These are phyloP conservation scores for Syncephalastrum racemosum DNA, from an alignment of 371 early-diverging fungal species.

Conservation along the genomic window DNA sequence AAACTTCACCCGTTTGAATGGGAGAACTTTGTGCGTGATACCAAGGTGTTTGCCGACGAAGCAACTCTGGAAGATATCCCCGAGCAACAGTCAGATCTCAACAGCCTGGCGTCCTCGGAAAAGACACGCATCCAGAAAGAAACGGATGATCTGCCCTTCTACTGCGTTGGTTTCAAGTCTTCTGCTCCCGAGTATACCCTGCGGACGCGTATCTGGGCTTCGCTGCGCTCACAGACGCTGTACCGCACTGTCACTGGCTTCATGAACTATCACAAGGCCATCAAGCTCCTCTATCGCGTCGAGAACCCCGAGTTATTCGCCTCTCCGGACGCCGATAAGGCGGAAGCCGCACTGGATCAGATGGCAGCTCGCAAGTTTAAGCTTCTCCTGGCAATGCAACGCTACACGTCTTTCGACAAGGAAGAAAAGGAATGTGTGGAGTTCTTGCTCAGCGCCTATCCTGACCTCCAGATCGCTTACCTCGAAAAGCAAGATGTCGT, in stretches of 20 bases:
- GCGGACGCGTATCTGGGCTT: slow-evolving; percentile 89
- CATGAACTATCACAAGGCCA: slow-evolving; percentile 85
- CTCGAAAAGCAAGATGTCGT: slow-evolving; percentile 62
- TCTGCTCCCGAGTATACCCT: slow-evolving; percentile 81
- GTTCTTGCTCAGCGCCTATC: slow-evolving; percentile 74
- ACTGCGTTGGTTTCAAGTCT: slow-evolving; percentile 82
- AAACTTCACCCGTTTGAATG: slow-evolving; percentile 82
- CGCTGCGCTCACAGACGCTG: slow-evolving; percentile 83
- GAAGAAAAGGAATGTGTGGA: slow-evolving; percentile 82
- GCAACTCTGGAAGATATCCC: neutral
- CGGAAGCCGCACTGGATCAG: slow-evolving; percentile 65
- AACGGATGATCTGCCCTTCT: slow-evolving; percentile 78
- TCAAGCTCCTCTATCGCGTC: slow-evolving; percentile 78
- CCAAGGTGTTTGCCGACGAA: slow-evolving; percentile 77
- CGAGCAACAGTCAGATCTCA: neutral
- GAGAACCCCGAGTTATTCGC: slow-evolving; percentile 75
- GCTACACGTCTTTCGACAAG: slow-evolving; percentile 68
- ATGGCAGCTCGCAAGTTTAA: slow-evolving; percentile 79
- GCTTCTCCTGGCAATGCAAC: slow-evolving; percentile 88
- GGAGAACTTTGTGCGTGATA: slow-evolving; percentile 89
- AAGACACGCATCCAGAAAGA: slow-evolving; percentile 23
- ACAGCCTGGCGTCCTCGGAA: slow-evolving; percentile 6
- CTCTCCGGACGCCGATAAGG: slow-evolving; percentile 52
- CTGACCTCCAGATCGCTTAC: slow-evolving; percentile 81
- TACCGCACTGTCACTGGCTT: slow-evolving; percentile 88